Conservation (phyloP, 208 protist genomes). For the Trypanosoma lewisi region DNA sequence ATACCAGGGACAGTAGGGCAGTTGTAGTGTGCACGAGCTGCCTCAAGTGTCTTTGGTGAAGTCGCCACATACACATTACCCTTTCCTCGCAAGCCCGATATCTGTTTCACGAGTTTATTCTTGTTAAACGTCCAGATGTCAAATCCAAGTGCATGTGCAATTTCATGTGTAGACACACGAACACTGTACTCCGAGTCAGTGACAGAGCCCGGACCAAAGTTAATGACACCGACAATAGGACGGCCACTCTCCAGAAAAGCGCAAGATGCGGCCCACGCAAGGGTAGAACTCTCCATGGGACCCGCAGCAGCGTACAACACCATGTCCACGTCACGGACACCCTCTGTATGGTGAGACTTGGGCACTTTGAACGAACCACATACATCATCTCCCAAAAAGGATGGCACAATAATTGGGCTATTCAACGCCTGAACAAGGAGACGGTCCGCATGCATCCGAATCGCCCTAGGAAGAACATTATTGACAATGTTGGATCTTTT, state of each 20-base stretch:
- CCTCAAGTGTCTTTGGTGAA: too few relatives aligned
- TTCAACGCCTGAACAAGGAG: neutral
- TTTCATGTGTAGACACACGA: slow-evolving; percentile 31
- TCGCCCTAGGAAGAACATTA: neutral
- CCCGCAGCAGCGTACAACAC: neutral
- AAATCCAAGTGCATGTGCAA: slow-evolving; percentile 43
- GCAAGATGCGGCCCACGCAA: slow-evolving; percentile 34
- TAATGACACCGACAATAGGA: slow-evolving; percentile 24
- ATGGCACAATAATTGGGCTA: neutral
- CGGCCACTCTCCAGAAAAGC: slow-evolving; percentile 24
- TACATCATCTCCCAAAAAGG: neutral
- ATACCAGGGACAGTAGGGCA: slow-evolving; percentile 54
- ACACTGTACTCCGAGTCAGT: neutral
- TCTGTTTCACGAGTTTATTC: slow-evolving; percentile 1
- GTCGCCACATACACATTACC: slow-evolving; percentile 8
- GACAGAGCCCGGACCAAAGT: slow-evolving; percentile 18
- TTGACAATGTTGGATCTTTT: neutral
- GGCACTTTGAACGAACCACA: neutral
- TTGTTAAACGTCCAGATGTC: neutral
- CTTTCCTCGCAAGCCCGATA: neutral
- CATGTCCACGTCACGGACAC: neutral
- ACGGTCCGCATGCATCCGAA: neutral
- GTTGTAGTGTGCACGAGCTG: slow-evolving; percentile 55
- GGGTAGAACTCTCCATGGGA: neutral
- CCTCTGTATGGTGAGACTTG: neutral